phyloP scores from a whole-genome alignment of 2,329 filamentous ascomycete species.

The Cytospora leucostoma region DNA sequence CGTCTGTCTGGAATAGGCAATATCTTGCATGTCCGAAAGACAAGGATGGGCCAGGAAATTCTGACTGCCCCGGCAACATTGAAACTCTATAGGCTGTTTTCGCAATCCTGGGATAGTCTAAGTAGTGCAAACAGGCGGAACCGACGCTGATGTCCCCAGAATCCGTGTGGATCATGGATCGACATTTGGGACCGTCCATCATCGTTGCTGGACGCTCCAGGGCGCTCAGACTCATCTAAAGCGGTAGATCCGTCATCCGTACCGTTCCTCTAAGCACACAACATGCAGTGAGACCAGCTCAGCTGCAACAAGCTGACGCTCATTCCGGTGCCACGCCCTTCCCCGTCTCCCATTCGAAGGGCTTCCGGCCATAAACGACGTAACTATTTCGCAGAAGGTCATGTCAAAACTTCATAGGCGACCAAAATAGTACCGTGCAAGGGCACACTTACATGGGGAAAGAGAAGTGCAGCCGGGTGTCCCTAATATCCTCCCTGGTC shows the following conservation, averaged over 20 bases:
- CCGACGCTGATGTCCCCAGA: too few species aligned
- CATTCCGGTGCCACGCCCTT: background rate
- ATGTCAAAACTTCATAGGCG: background rate
- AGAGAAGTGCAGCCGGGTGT: constrained; percentile 32
- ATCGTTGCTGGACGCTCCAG: background rate
- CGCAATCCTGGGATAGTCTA: too few species aligned
- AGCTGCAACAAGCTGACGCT: background rate
- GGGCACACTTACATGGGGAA: constrained; percentile 28
- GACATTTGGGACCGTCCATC: background rate
- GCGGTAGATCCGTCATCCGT: background rate
- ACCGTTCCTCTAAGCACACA: background rate
- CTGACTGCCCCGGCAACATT: too few species aligned
- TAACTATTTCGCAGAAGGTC: constrained; percentile 21
- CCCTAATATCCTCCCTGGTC: constrained; percentile 30
- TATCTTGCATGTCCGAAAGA: too few species aligned
- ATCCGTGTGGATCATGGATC: too few species aligned
- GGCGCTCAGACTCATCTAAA: background rate
- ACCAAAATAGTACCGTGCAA: too few species aligned
- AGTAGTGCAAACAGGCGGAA: too few species aligned
- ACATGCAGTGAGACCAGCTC: background rate
- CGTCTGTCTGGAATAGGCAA: too few species aligned
- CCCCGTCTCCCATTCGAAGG: constrained; percentile 3
- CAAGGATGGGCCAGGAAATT: too few species aligned
- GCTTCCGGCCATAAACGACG: constrained; percentile 29
- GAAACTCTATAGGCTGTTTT: too few species aligned